A percentile compares a stretch with the other conserved stretches of the same genome.
phyloP scores from a whole-genome alignment of 768 basidiomycete genomes.

The Dentipellis sp. region DNA sequence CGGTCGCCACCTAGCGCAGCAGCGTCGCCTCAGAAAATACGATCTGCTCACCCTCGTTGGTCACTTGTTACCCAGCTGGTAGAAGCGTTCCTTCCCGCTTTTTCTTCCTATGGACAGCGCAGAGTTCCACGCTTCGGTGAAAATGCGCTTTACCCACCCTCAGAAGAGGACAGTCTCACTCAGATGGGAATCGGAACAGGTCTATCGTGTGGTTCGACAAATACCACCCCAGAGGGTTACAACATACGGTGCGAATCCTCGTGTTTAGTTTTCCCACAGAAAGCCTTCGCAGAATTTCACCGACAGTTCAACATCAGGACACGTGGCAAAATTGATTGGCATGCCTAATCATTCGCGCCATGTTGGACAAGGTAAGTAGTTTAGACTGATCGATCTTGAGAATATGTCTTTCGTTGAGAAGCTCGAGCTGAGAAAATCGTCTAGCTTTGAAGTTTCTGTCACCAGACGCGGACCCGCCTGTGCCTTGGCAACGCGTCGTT shows the following conservation, averaged over 20 bases:
- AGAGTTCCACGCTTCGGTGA: background rate
- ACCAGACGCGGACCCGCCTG: slow-evolving; percentile 46
- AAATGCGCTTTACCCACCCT: background rate
- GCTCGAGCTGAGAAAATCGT: background rate
- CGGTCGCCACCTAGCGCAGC: no score
- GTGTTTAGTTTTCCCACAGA: background rate
- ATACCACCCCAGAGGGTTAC: slow-evolving; percentile 66
- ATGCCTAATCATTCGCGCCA: slow-evolving; percentile 75
- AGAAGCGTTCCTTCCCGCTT: no score
- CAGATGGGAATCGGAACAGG: slow-evolving; percentile 29
- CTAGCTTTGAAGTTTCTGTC: slow-evolving; percentile 73
- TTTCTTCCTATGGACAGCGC: background rate
- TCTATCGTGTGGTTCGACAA: slow-evolving; percentile 61
- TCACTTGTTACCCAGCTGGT: no score
- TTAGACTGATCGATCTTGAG: background rate
- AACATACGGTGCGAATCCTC: slow-evolving; percentile 49
- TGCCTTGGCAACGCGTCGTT: slow-evolving; percentile 80
- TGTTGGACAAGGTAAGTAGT: slow-evolving; percentile 63
- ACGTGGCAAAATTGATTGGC: slow-evolving; percentile 71
- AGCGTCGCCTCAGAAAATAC: no score
- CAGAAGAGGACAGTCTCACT: background rate
- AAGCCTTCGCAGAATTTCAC: background rate
- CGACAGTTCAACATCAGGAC: slow-evolving; percentile 35
- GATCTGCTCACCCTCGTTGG: no score
- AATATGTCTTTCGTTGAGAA: background rate